phyloP scores from a whole-genome alignment of 139 green algal species.

The Chlorokybus atmophyticus region DNA sequence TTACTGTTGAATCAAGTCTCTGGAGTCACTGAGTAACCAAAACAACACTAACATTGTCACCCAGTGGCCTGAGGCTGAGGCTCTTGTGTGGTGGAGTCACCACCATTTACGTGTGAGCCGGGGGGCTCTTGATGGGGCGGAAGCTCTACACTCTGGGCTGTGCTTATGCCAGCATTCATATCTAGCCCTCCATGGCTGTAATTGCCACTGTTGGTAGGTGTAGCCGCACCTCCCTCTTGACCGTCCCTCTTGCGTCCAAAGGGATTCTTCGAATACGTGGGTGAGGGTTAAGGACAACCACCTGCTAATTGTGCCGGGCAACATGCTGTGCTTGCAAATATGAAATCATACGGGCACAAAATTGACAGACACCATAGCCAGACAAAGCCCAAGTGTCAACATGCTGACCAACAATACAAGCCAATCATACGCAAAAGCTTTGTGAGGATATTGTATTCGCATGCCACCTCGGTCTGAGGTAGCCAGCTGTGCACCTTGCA shows the following conservation, averaged over 20 bases:
- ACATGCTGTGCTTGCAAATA: neutral
- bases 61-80: no score
- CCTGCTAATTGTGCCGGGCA: neutral
- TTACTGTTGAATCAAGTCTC: no score
- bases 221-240: no score
- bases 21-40: no score
- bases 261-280: slow-evolving; percentile 71
- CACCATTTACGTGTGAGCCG: no score
- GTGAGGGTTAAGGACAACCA: neutral
- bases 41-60: no score
- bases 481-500: slow-evolving; percentile 53
- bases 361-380: neutral
- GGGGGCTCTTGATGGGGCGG: no score
- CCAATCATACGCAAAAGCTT: slow-evolving; percentile 3
- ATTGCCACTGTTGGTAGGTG: no score
- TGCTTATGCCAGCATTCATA: no score
- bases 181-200: no score
- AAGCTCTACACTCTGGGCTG: no score
- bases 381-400: slow-evolving; percentile 1
- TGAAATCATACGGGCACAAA: neutral
- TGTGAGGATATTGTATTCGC: slow-evolving; percentile 48
- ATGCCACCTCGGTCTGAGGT: slow-evolving; percentile 71
- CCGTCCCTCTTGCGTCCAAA: slow-evolving; percentile 69
- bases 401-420: slow-evolving; percentile 4
- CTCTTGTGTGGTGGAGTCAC: no score